Conservation (phyloP, 257 asterid genomes). For the Fraxinus anomala region DNA sequence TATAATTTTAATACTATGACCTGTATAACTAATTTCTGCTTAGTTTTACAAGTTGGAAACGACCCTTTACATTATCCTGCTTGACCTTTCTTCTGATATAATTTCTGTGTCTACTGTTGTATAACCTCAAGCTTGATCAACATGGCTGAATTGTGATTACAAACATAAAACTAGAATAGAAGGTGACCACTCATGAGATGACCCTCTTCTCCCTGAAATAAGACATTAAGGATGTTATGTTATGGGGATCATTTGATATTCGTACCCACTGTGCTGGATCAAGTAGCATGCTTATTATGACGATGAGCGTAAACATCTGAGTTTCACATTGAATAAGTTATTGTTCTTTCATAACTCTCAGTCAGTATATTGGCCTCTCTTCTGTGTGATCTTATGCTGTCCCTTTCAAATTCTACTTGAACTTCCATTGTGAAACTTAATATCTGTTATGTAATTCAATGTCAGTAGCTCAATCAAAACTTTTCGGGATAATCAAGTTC, state of each 20-base stretch:
- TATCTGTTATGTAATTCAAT: background rate
- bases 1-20: slow-evolving; percentile 28
- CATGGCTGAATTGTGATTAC: background rate
- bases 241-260: background rate
- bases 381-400: background rate
- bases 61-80: background rate
- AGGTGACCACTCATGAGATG: background rate
- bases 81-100: background rate
- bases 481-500: background rate
- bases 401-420: background rate
- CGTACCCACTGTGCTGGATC: background rate
- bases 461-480: background rate
- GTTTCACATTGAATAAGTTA: background rate
- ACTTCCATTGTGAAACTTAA: background rate
- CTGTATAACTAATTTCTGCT: background rate
- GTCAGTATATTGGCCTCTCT: background rate
- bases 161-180: background rate
- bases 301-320: background rate
- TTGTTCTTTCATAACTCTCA: background rate
- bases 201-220: background rate
- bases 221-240: background rate
- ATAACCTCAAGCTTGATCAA: background rate
- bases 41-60: background rate
- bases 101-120: background rate
- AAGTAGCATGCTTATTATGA: background rate